Evolutionary conservation across 805 yeast species (phyloP).

Genomic region (Kurtzmaniella cleridarum): DNA sequence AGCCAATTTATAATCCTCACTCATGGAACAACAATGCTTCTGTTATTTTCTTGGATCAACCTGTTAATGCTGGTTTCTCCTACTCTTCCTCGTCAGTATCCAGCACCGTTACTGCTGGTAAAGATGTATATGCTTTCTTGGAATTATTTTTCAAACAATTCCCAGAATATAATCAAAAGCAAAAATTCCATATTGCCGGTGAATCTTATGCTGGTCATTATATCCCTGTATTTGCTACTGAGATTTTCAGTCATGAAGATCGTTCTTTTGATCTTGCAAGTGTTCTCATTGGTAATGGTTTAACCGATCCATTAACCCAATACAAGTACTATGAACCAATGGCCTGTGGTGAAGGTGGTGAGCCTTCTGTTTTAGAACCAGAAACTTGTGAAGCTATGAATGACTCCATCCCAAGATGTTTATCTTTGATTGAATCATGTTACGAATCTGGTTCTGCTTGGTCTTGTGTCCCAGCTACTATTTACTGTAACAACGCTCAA

Average conservation of each 20-base stretch:
- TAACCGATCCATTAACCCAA: conserved; percentile 80
- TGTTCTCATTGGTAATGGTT: conserved; percentile 87
- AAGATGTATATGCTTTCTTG: conserved; percentile 31
- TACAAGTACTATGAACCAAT: conserved; percentile 79
- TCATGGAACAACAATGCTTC: conserved; percentile 27
- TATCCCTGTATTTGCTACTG: conserved; percentile 41
- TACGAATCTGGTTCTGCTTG: conserved; percentile 69
- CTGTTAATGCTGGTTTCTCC: conserved; percentile 22
- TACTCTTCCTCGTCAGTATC: conserved; percentile 16
- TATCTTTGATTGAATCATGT: conserved; percentile 69
- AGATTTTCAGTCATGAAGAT: conserved; percentile 36
- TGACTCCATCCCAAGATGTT: conserved; percentile 65
- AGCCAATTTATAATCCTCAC: conserved; percentile 22
- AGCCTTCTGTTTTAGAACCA: conserved; percentile 65
- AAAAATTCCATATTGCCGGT: conserved; percentile 34
- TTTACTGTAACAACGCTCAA: conserved; percentile 83
- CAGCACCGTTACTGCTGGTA: conserved; percentile 28
- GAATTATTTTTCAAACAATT: conserved; percentile 33
- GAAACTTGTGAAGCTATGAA: conserved; percentile 65
- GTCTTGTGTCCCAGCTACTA: conserved; percentile 86
- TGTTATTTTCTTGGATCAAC: conserved; percentile 22
- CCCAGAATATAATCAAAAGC: conserved; percentile 22
- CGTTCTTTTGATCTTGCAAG: conserved; percentile 57
- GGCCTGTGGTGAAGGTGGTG: conserved; percentile 93
- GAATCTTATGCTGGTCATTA: conserved; percentile 46